phyloP scores from a whole-genome alignment of 768 basidiomycete genomes.

The Russula virescens region DNA sequence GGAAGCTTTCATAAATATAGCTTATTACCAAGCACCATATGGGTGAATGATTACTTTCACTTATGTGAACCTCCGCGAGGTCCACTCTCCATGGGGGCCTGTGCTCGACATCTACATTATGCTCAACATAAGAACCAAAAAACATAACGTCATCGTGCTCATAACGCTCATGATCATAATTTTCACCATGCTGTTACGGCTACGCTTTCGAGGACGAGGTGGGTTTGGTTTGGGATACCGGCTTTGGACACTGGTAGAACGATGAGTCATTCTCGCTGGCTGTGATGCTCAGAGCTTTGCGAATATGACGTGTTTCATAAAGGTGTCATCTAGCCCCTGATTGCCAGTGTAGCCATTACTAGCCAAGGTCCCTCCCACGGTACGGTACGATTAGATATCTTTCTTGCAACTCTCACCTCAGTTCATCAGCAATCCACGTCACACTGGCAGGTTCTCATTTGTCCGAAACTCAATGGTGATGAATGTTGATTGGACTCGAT shows the following conservation, averaged over 20 bases:
- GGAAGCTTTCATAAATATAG: not conserved
- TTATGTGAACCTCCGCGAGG: not conserved
- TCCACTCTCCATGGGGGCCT: not conserved
- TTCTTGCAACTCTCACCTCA: not conserved
- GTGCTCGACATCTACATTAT: not conserved
- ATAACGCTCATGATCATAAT: not conserved
- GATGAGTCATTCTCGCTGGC: not conserved
- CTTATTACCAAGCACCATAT: not conserved
- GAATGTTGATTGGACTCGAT: not conserved
- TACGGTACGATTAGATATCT: not conserved
- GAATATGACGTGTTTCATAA: not conserved
- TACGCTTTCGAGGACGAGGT: not conserved
- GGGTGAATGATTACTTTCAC: not conserved
- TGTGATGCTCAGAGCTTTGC: not conserved
- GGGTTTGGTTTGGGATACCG: not conserved
- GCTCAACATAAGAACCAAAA: not conserved
- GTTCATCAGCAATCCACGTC: not conserved
- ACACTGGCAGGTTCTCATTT: not conserved
- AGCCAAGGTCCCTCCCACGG: not conserved
- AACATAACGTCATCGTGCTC: not conserved
- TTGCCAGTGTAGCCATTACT: conserved; percentile 1
- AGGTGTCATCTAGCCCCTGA: conserved; percentile 1
- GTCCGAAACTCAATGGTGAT: conserved; percentile 1
- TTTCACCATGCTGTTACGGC: not conserved
- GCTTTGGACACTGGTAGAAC: conserved; percentile 7